Conservation (phyloP, 352 stramenopile species). For the Globisporangium iwayamae region DNA sequence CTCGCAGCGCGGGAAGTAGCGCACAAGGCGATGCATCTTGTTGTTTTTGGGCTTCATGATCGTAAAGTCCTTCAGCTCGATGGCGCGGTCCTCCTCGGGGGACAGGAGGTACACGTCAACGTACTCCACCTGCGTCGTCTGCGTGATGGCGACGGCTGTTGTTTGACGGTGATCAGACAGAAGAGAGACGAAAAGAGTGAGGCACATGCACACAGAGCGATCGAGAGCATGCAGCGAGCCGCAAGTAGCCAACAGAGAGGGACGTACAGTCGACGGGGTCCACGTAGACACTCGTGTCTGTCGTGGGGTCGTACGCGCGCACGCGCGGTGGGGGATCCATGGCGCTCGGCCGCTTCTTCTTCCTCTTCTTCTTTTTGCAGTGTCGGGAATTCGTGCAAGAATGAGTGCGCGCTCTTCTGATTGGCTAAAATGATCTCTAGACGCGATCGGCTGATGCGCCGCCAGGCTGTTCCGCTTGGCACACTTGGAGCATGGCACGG, state of each 20-base stretch:
- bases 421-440: neutral
- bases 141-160: neutral
- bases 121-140: constrained; percentile 36
- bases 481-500: neutral
- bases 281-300: constrained; percentile 10
- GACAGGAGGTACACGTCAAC: constrained; percentile 75
- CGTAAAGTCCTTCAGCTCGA: constrained; percentile 77
- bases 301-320: constrained; percentile 17
- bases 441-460: no score
- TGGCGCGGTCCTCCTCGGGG: constrained; percentile 54
- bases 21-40: constrained; percentile 68
- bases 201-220: constrained; percentile 3
- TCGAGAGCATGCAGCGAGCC: no score
- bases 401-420: neutral
- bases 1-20: constrained; percentile 60
- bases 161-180: neutral
- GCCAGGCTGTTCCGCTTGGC: no score
- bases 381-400: no score
- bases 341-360: neutral
- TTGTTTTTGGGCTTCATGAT: constrained; percentile 84
- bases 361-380: neutral
- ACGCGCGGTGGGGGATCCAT: constrained; percentile 10
- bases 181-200: neutral
- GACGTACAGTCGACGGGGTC: constrained; percentile 13
- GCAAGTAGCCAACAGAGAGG: neutral